Conservation (phyloP, 139 green algal species). For the Chlorella sp. region DNA sequence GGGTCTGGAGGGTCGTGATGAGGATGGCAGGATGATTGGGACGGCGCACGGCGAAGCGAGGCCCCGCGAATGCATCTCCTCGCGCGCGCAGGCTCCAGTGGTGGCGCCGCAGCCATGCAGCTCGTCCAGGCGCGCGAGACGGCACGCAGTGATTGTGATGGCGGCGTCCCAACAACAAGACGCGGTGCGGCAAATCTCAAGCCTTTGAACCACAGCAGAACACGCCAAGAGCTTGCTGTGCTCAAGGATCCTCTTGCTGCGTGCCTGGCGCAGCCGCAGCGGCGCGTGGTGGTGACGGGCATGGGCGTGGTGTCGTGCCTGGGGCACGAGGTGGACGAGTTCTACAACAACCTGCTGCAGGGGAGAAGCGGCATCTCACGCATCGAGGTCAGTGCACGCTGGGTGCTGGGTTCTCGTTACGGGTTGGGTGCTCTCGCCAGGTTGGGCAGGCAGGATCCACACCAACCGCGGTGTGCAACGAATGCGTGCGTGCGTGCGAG, state of each 20-base stretch:
- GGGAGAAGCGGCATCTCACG: constrained; percentile 73
- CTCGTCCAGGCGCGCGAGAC: no score
- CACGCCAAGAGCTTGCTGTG: no score
- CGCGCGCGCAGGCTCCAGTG: no score
- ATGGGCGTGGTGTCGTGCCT: constrained; percentile 79
- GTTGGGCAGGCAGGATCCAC: not conserved
- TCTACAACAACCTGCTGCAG: constrained; percentile 87
- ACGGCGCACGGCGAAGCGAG: no score
- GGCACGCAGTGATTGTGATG: no score
- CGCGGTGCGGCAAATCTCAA: not conserved
- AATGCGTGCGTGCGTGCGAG: not conserved
- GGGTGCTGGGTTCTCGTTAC: not conserved
- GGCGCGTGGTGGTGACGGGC: constrained; percentile 88
- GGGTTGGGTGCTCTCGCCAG: not conserved
- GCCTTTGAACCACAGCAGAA: not conserved
- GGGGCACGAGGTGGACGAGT: constrained; percentile 81
- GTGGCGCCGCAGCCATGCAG: no score
- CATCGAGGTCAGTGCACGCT: constrained; percentile 80
- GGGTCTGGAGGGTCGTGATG: no score
- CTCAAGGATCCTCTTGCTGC: not conserved
- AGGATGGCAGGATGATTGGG: no score
- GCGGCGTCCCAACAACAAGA: no score
- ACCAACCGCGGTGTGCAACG: not conserved
- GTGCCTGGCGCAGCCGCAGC: constrained; percentile 9
- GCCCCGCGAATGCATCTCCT: no score